Base-by-base conservation (phyloP, 495 filamentous ascomycete species). In the Aspergillus panamensis region DNA sequence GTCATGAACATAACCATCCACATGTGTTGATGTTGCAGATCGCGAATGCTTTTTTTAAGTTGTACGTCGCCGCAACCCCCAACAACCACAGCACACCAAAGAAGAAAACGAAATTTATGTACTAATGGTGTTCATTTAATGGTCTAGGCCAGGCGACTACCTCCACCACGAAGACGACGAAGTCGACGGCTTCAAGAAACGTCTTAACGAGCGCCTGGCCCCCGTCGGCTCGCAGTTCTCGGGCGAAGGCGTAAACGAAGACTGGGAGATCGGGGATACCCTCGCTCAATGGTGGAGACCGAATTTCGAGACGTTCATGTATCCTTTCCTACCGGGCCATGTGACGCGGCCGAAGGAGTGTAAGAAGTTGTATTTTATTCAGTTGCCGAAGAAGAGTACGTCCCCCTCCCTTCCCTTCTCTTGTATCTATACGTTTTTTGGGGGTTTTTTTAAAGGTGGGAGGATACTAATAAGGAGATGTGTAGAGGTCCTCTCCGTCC, bases 261-360 rank as follows among this genome's bases (percentile, higher is more conserved):
- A 95, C 62, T 98, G 94, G 94, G 81, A 95, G 67, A 87, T 98
- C 69, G 89, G 87, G 56, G 92, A 97, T 64, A 95, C 91, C 3
- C 81, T 98, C 47, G 93, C 94, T 37, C 92, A 96, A 76, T 98
- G 95, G 94, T 98, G 92, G 92, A 80, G 94, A 29, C 94, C 94
- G 42, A 97, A 96, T 75, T 96, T 97, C 67, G 94, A 98, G 78
- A 98, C 94, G 1, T 97, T 97, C 79, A 97, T 97, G 94, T 98
- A 98, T 71, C 94, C 94, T 0, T 98, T 96, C 73, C 85, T 96
- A 44, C 94, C 94, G 7, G 89, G 91, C 16, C 94, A 98, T 72
- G 89, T 96, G 56, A 96, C 94, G 8, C 82, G 95, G 42, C 94
- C 94, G 16, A 98, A 97, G 79, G 94, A 98, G 80, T 96, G 92